phyloP scores from a whole-genome alignment of 352 stramenopile species.

The Globisporangium alternatum region DNA sequence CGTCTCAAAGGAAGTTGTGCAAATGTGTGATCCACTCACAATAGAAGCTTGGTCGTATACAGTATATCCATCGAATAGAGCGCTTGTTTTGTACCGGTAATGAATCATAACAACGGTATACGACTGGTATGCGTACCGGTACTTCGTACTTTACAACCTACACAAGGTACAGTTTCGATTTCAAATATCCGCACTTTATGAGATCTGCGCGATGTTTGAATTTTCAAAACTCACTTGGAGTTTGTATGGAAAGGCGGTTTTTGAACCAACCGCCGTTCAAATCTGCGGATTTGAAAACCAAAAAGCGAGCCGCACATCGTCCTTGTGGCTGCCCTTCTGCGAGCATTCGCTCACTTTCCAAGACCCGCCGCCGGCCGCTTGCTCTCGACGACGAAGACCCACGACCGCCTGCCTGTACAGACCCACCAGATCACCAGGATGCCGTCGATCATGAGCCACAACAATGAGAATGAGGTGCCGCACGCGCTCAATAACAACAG shows the following conservation, averaged over 20 bases:
- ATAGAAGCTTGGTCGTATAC: not conserved
- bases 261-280: not conserved
- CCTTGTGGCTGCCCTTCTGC: constrained; percentile 14
- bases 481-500: constrained; percentile 22
- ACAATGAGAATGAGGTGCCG: constrained; percentile 77
- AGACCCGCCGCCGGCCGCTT: not conserved
- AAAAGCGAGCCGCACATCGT: constrained; percentile 2
- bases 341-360: constrained; percentile 14
- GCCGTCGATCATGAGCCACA: constrained; percentile 30
- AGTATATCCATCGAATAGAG: not conserved
- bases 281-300: constrained; percentile 12
- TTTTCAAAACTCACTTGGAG: constrained; percentile 15
- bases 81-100: not conserved
- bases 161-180: not conserved
- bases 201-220: constrained; percentile 11
- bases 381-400: not conserved
- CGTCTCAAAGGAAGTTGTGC: not conserved
- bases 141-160: not conserved
- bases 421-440: constrained; percentile 18
- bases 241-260: constrained; percentile 9
- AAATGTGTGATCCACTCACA: not conserved
- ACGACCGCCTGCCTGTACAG: not conserved
- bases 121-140: not conserved
- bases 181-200: constrained; percentile 3
- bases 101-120: constrained; percentile 13